Base-by-base conservation (phyloP, 495 filamentous ascomycete species). In the Platismatia glauca region DNA sequence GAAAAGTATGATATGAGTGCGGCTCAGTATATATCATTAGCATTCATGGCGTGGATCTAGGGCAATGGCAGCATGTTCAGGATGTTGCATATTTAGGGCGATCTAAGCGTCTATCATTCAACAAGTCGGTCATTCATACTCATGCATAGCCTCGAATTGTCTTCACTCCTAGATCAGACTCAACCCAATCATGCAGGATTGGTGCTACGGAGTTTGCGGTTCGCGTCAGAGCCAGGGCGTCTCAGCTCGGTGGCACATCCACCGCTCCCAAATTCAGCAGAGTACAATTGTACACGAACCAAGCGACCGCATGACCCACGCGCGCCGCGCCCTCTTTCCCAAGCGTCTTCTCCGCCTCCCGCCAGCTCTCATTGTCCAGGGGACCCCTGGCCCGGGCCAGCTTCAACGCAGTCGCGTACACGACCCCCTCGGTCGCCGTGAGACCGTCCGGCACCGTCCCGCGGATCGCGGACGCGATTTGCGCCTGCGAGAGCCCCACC, bases 211-310 rank as follows among this genome's bases (percentile, higher is more conserved):
- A n/a, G n/a, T n/a, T n/a, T n/a, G n/a, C n/a, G n/a, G n/a, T n/a
- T n/a, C n/a, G n/a, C n/a, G n/a, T n/a, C n/a, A n/a, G n/a, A n/a
- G n/a, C n/a, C n/a, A n/a, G n/a, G n/a, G n/a, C n/a, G n/a, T n/a
- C n/a, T n/a, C n/a, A n/a, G n/a, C n/a, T n/a, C n/a, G 48, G 24
- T 39, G 56, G 56, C 56, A 39, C 56, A 18, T 37, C 34, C 15
- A 61, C 37, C 44, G 59, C 59, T 55, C 59, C 59, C 18, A 61
- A 13, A 12, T 61, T 61, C 7, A 61, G 48, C 7, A 61, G 27
- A 7, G 48, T 61, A 18, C 48, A 15, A 9, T 27, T n/a, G 59
- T 61, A 61, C 4, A 55, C 13, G 31, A 33, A 61, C 27, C 24
- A 20, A n/a, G 24, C 48, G 18, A 63, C 61, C 11, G 58, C 38